Evolutionary conservation across 805 yeast species (phyloP), one percentile per base, ranked within the genome.

Genomic region (Candida michaelii): DNA sequence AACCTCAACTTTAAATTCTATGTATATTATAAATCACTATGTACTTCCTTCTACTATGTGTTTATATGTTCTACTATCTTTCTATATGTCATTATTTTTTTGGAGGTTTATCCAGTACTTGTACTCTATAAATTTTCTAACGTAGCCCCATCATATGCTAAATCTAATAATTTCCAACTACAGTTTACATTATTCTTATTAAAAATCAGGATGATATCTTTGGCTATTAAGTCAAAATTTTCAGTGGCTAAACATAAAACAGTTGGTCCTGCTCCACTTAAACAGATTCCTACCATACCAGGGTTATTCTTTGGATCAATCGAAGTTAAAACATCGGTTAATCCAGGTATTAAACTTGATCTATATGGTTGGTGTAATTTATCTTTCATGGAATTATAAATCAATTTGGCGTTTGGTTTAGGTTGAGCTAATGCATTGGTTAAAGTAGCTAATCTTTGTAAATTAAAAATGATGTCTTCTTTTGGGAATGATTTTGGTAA

Each of bases 261-360:
- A 6, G 99, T 93, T 44, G 99, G 99, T 7, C 99, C 99, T 5
- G 99, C 99, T 40, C 99, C 99, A 19, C 96, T 85, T 45, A 93
- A 74, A 62, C 99, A 93, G 54, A 93, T 88, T 40, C 99, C 99
- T 45, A 93, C 74, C 36, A 90, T 73, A 3, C 97, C 97, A 1
- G 84, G 83, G 60, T 87, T 86, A 5, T 86, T 72, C 34, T 77
- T 74, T 32, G 98, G 96, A 0, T 95, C 87, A 39, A 93, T 83
- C 11, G 85, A 74, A 5, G 80, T 71, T 52, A 93, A 74, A 37
- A 93, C 88, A 48, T 87, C 89, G 9, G 84, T 74, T 42, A 93
- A 75, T 0, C 98, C 99, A 4, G 99, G 99, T 44, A 93, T 88
- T 53, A 91, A 76, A 11, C 83, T 82, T 58, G 89, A 82, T 59